Evolutionary conservation across 2,329 filamentous ascomycete species (phyloP).

Genomic region (Aspergillus transmontanensis): DNA sequence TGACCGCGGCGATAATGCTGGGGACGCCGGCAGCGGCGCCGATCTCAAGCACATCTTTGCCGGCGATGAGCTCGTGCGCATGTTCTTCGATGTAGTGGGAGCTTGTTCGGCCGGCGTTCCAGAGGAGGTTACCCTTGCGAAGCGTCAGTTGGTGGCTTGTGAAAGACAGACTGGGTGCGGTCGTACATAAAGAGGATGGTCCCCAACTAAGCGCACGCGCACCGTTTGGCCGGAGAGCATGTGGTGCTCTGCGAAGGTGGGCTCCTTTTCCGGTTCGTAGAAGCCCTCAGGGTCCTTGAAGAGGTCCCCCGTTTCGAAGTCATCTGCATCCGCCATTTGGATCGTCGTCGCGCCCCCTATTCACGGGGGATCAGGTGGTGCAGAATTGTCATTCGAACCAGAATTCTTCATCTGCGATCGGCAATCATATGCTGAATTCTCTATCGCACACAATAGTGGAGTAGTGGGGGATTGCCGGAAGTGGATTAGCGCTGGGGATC

Average conservation of each 20-base stretch:
- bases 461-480: constrained; percentile 1
- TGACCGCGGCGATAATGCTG: constrained; percentile 72
- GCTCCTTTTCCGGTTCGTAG: constrained; percentile 74
- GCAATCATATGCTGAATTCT: constrained; percentile 6
- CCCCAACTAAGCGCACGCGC: constrained; percentile 77
- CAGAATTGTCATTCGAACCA: constrained; percentile 7
- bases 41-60: constrained; percentile 78
- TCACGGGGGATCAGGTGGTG: constrained; percentile 4
- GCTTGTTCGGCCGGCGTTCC: constrained; percentile 83
- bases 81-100: constrained; percentile 75
- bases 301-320: constrained; percentile 53
- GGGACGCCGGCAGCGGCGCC: constrained; percentile 87
- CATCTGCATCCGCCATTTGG: constrained; percentile 29
- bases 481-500: not conserved
- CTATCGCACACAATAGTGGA: constrained; percentile 2
- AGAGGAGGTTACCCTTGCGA: constrained; percentile 76
- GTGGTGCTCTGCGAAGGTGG: constrained; percentile 72
- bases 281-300: constrained; percentile 82
- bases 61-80: constrained; percentile 60
- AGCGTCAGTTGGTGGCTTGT: constrained; percentile 21
- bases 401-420: constrained; percentile 2
- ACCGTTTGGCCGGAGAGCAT: constrained; percentile 67
- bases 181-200: constrained; percentile 79
- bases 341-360: not conserved
- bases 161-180: not conserved